phyloP scores from a whole-genome alignment of 352 stramenopile species.

The Saprolegnia parasitica region DNA sequence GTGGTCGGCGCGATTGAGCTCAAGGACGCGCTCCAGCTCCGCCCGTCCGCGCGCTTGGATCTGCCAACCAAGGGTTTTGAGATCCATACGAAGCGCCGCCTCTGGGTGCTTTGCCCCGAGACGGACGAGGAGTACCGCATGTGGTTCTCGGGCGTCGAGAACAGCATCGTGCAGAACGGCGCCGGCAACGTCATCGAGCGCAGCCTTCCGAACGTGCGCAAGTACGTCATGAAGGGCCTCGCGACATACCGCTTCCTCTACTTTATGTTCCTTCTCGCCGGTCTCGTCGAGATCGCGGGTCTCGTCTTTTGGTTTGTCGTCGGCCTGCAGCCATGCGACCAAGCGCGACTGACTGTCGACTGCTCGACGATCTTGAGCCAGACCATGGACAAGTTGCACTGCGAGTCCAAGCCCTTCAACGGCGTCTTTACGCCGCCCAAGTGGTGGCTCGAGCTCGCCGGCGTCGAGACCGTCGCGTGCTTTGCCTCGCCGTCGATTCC shows the following conservation, averaged over 20 bases:
- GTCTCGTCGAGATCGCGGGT: conserved; percentile 62
- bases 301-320: conserved; percentile 80
- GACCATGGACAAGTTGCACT: conserved; percentile 51
- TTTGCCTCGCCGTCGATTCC: conserved; percentile 69
- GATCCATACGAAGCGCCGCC: conserved; percentile 69
- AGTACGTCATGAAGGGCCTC: conserved; percentile 87
- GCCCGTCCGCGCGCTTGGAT: conserved; percentile 69
- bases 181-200: conserved; percentile 82
- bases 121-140: conserved; percentile 79
- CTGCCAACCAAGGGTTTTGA: conserved; percentile 78
- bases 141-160: conserved; percentile 79
- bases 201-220: conserved; percentile 81
- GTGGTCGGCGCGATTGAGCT: conserved; percentile 77
- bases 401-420: conserved; percentile 46
- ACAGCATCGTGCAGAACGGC: conserved; percentile 62
- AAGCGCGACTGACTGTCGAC: conserved; percentile 41
- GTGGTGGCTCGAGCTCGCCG: conserved; percentile 71
- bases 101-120: conserved; percentile 83
- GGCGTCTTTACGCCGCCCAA: conserved; percentile 59
- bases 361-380: conserved; percentile 59
- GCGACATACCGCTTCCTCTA: conserved; percentile 71
- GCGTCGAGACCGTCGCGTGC: conserved; percentile 61
- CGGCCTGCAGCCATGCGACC: conserved; percentile 68
- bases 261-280: conserved; percentile 67
- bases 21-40: conserved; percentile 81